phyloP scores from a whole-genome alignment of 164 flowering plant species.

The Vitis labrusca region DNA sequence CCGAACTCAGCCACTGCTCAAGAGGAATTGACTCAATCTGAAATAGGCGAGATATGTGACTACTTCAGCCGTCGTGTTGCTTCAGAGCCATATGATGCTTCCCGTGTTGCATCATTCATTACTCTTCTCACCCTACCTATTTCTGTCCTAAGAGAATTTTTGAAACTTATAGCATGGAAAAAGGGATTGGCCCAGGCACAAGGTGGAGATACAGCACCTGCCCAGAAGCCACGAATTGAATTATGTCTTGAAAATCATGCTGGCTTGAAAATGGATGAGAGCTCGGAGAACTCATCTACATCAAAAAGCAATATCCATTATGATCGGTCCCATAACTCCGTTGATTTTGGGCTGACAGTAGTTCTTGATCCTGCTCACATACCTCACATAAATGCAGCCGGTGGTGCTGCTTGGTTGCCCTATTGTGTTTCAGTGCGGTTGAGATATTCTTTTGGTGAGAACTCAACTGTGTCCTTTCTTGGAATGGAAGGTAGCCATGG shows the following conservation, averaged over 20 bases:
- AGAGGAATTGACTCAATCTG: conserved; percentile 80
- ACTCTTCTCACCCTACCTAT: conserved; percentile 94
- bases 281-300: conserved; percentile 42
- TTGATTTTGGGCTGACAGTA: conserved; percentile 88
- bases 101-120: conserved; percentile 98
- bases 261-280: conserved; percentile 49
- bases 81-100: conserved; percentile 98
- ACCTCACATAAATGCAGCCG: conserved; percentile 90
- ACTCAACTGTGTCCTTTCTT: conserved; percentile 61
- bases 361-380: conserved; percentile 91
- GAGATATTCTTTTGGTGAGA: conserved; percentile 84
- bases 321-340: conserved; percentile 73
- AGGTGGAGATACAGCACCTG: conserved; percentile 70
- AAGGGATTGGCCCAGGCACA: conserved; percentile 80
- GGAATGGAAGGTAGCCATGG: conserved; percentile 99
- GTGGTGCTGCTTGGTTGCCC: conserved; percentile 99
- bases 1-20: conserved; percentile 52
- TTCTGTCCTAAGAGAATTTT: conserved; percentile 86
- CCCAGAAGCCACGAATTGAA: conserved; percentile 86
- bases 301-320: conserved; percentile 92
- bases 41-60: conserved; percentile 91
- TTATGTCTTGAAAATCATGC: conserved; percentile 89
- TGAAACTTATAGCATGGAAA: conserved; percentile 97
- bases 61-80: conserved; percentile 98
- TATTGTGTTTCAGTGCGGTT: conserved; percentile 92